Evolutionary conservation across 2,329 filamentous ascomycete species (phyloP).

Genomic region (Apiospora sp.): DNA sequence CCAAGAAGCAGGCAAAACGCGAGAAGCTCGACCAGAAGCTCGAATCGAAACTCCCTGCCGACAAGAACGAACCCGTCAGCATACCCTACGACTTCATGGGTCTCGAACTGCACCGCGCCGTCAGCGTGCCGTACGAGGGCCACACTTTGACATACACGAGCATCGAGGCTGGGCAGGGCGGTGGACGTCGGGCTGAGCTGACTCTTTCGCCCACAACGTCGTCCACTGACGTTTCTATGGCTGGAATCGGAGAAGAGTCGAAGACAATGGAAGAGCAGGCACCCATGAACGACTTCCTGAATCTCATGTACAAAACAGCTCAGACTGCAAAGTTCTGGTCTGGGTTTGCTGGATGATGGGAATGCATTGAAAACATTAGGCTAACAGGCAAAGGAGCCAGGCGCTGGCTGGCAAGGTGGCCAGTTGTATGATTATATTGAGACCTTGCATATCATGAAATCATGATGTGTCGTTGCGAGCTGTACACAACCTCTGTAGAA

Average conservation of each 20-base stretch:
- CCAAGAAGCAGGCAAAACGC: not conserved
- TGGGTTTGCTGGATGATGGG: not conserved
- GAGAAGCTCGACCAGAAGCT: not conserved
- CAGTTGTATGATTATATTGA: not conserved
- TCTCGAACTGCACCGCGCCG: conserved; percentile 59
- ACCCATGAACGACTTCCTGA: not conserved
- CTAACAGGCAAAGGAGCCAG: not conserved
- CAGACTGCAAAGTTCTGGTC: conserved; percentile 10
- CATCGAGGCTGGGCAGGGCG: conserved; percentile 59
- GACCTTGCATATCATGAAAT: conserved; percentile 1
- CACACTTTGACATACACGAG: conserved; percentile 59
- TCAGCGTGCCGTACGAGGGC: conserved; percentile 51
- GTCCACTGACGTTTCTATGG: not conserved
- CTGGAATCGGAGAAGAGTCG: not conserved
- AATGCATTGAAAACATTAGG: not conserved
- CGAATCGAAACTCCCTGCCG: not conserved
- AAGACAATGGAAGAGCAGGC: not conserved
- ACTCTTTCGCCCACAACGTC: conserved; percentile 48
- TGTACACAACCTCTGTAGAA: not conserved
- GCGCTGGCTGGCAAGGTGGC: not conserved
- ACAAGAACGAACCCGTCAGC: conserved; percentile 26
- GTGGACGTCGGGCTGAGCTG: conserved; percentile 60
- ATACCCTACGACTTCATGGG: conserved; percentile 56
- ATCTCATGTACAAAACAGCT: not conserved
- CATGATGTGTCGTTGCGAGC: not conserved